A percentile compares a stretch with the other conserved stretches of the same genome.
Conservation (phyloP, 176 grass and related monocot genomes). For the Aegilops sharonensis region DNA sequence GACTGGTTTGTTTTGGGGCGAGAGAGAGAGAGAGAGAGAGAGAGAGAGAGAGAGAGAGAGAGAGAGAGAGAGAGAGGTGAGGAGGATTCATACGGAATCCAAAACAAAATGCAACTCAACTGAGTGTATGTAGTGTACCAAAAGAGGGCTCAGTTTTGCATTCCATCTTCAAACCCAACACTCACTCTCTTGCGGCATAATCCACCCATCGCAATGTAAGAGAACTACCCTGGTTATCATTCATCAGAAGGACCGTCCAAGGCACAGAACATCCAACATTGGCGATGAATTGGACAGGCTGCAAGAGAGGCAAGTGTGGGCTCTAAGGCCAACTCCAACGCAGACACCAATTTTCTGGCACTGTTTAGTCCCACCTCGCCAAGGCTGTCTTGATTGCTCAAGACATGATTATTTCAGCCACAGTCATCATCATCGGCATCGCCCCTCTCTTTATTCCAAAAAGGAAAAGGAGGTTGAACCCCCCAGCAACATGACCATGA, state of each 20-base stretch:
- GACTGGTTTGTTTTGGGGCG: neutral
- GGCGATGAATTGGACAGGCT: neutral
- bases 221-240: neutral
- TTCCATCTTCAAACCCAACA: neutral
- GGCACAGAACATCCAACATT: neutral
- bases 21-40: neutral
- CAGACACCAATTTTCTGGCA: too few relatives aligned
- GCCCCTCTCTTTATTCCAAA: too few relatives aligned
- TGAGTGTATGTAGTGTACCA: neutral
- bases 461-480: too few relatives aligned
- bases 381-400: neutral
- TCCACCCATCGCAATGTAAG: neutral
- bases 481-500: too few relatives aligned
- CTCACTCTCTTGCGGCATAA: neutral
- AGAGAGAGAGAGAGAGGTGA: too few relatives aligned
- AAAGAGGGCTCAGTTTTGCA: constrained; percentile 19
- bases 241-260: constrained; percentile 24
- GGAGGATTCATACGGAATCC: too few relatives aligned
- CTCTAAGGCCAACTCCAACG: too few relatives aligned
- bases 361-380: neutral
- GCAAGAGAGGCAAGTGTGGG: neutral
- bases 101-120: too few relatives aligned
- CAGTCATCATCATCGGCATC: neutral
- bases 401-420: neutral
- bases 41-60: neutral